Evolutionary conservation across 2,329 filamentous ascomycete genomes (phyloP), one percentile per base, ranked within the genome.

Genomic region (Cercospora nicotianae): DNA sequence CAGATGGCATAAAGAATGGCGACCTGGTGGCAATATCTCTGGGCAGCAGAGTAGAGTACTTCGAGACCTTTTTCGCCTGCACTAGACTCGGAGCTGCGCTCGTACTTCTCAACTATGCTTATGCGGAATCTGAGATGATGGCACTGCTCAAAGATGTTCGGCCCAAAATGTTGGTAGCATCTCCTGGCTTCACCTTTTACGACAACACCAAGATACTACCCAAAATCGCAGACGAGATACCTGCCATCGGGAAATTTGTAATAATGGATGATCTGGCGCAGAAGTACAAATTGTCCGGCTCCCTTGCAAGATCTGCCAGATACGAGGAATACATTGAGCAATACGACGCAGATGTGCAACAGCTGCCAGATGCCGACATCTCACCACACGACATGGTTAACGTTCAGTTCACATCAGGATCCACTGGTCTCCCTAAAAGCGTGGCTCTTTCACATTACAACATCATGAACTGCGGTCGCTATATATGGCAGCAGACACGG

Each of bases 41-140:
- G 9, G 75, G 75, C 60, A 76, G 74, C 67, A 70, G 75, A 58
- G 62, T 73, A 28, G 75, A 76, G 45, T 77, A 77, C 45, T 72
- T 76, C 59, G 75, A 77, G 63, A 75, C 73, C 1, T 76, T 76
- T 67, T 75, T 81, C 8, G 80, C 75, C 20, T 78, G 75, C 18
- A 77, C 76, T 0, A 64, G 69, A 23, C 64, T 75, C 16, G 74
- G 74, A n/a, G 73, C 74, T 42, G 72, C 74, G 48, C 79, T 92
- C 61, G 89, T 92, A 33, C 90, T 92, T 66, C 80, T 92, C 69
- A 92, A 92, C 80, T 92, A 91, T 79, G 91, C 90, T 0, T 92
- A 92, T 75, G 91, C 89, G 1, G 83, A 88, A 4, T 86, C 86
- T 1, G 90, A 92, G 79, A 87, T 89, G 53, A 83, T 87, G 77